These are phyloP conservation scores for Alloteropsis angusta DNA, from an alignment of 202 grass and related monocot genomes.

Conservation along the genomic window DNA sequence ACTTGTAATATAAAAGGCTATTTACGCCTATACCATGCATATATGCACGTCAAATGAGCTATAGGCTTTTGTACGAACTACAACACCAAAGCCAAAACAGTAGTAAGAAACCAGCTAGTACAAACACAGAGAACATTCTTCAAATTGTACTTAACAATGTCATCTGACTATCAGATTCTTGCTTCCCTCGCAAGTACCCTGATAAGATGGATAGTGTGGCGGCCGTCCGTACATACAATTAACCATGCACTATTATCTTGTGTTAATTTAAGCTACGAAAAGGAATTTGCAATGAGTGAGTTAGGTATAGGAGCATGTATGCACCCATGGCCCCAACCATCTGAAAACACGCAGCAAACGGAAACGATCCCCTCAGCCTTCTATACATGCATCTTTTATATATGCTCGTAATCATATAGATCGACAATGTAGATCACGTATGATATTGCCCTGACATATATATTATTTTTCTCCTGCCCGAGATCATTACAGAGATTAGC, in stretches of 20 bases:
- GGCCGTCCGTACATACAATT: slow-evolving; percentile 21
- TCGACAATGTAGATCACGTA: neutral
- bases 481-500: slow-evolving; percentile 20
- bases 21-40: slow-evolving; percentile 11
- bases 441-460: slow-evolving; percentile 6
- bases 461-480: neutral
- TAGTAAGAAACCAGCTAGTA: neutral
- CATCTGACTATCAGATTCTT: slow-evolving; percentile 3
- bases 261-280: slow-evolving; percentile 20
- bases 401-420: slow-evolving; percentile 24
- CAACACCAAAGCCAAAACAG: neutral
- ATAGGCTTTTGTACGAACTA: neutral
- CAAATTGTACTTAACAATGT: neutral
- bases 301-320: slow-evolving; percentile 32
- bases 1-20: slow-evolving; percentile 19
- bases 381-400: neutral
- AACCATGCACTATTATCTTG: slow-evolving; percentile 21
- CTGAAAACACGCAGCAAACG: neutral
- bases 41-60: slow-evolving; percentile 1
- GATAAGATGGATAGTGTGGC: neutral
- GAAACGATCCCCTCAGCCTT: neutral
- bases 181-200: slow-evolving; percentile 26
- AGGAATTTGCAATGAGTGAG: slow-evolving; percentile 33
- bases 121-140: neutral
- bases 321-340: slow-evolving; percentile 1